A percentile compares a stretch with the other conserved stretches of the same genome.
phyloP scores from a whole-genome alignment of 169 alveolate species.

The Eimeria praecox region DNA sequence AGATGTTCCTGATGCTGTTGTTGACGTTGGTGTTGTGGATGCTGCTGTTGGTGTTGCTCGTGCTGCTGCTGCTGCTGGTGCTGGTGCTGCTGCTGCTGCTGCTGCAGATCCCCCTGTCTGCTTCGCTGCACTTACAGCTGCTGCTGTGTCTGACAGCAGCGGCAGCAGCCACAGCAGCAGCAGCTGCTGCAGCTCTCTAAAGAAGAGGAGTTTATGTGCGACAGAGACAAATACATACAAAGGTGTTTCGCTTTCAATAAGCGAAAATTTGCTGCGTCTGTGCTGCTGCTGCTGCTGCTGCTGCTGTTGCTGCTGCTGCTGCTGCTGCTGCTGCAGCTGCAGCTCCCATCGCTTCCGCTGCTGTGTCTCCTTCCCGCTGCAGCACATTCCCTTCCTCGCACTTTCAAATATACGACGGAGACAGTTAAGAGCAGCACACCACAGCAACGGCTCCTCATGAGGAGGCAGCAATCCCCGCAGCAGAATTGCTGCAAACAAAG shows the following conservation, averaged over 20 bases:
- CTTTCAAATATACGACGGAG: constrained; percentile 35
- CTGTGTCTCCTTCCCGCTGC: constrained; percentile 45
- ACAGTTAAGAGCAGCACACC: constrained; percentile 31
- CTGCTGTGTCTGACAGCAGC: constrained; percentile 11
- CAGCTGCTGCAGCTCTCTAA: constrained; percentile 40
- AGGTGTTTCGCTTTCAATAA: constrained; percentile 27
- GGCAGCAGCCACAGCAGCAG: constrained; percentile 40
- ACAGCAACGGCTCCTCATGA: constrained; percentile 2
- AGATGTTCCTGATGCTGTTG: not conserved
- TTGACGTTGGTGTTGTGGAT: not conserved
- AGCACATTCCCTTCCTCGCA: constrained; percentile 14
- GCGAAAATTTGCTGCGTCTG: constrained; percentile 1
- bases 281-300: constrained; percentile 33
- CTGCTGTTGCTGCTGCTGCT: constrained; percentile 47
- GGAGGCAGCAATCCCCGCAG: constrained; percentile 52
- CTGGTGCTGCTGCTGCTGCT: not conserved
- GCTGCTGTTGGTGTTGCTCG: not conserved
- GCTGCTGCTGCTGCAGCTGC: constrained; percentile 55
- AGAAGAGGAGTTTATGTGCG: constrained; percentile 9
- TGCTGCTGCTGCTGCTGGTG: not conserved
- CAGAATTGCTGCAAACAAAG: constrained; percentile 7
- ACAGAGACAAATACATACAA: constrained; percentile 21
- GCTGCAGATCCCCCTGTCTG: not conserved
- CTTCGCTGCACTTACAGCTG: not conserved
- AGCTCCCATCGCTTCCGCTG: constrained; percentile 69